These are phyloP conservation scores for Stagonosporopsis cucurbitacearum DNA, from an alignment of 2,329 filamentous ascomycete genomes.

Conservation along the genomic window DNA sequence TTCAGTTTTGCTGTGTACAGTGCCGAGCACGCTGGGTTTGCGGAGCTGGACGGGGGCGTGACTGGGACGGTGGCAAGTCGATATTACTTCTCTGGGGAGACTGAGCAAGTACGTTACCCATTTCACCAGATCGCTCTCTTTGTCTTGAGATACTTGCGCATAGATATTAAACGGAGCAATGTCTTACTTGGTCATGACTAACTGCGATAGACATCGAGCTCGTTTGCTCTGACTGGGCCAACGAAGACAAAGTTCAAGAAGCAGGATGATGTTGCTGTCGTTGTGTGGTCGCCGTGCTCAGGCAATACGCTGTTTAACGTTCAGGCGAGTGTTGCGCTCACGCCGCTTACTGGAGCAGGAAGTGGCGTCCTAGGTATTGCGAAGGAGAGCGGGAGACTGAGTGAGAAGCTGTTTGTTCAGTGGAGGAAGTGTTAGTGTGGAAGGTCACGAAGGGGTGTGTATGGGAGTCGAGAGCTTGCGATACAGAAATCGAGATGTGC, in stretches of 20 bases:
- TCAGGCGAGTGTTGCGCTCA: slow-evolving; percentile 40
- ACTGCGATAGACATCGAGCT: slow-evolving; percentile 13
- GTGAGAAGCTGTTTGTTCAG: slow-evolving; percentile 37
- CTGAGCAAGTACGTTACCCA: slow-evolving; percentile 27
- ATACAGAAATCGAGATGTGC: not conserved
- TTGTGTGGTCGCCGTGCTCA: slow-evolving; percentile 43
- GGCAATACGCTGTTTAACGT: slow-evolving; percentile 39
- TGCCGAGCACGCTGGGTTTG: slow-evolving; percentile 47
- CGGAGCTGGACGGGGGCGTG: slow-evolving; percentile 44
- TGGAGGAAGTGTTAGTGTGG: slow-evolving; percentile 43
- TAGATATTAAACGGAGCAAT: not conserved
- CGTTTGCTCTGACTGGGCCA: slow-evolving; percentile 42
- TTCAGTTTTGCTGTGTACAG: slow-evolving; percentile 46
- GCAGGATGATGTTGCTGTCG: slow-evolving; percentile 48
- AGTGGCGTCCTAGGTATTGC: slow-evolving; percentile 37
- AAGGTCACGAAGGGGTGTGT: not conserved
- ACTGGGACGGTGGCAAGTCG: slow-evolving; percentile 43
- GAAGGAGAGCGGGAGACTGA: slow-evolving; percentile 37
- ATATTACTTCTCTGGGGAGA: slow-evolving; percentile 47
- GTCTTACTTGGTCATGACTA: not conserved
- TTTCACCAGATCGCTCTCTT: not conserved
- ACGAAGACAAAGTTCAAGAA: slow-evolving; percentile 53
- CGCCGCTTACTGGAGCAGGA: slow-evolving; percentile 27
- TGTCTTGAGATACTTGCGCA: not conserved
- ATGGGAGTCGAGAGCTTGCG: not conserved